Evolutionary conservation across 768 basidiomycete genomes (phyloP).

Genomic region (Rhodotorula graminis): DNA sequence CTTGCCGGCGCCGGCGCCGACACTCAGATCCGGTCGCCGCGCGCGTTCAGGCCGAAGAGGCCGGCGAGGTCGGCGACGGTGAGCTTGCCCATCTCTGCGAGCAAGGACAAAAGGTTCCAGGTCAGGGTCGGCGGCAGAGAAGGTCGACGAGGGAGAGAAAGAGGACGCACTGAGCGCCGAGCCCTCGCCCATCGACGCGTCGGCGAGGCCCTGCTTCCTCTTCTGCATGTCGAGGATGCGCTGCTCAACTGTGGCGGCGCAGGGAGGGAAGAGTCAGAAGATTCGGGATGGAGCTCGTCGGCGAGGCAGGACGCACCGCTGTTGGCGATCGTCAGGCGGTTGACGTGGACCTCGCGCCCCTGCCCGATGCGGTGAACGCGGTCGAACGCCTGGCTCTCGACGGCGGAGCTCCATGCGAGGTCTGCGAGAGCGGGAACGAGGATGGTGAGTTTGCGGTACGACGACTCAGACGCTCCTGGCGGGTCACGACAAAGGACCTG

Average conservation of each 20-base stretch:
- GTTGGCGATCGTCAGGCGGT: slow-evolving; percentile 47
- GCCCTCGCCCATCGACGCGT: slow-evolving; percentile 43
- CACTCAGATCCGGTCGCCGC: not conserved
- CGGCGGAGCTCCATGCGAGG: slow-evolving; percentile 48
- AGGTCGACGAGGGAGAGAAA: not conserved
- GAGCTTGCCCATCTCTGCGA: slow-evolving; percentile 24
- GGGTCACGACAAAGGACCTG: not conserved
- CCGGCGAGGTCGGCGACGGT: slow-evolving; percentile 26
- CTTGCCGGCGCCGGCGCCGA: too few species aligned
- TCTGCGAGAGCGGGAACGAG: slow-evolving; percentile 33
- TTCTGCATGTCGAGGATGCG: slow-evolving; percentile 64
- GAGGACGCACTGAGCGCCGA: not conserved
- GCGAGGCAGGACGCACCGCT: slow-evolving; percentile 32
- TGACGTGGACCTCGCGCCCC: slow-evolving; percentile 2
- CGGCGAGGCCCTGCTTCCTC: slow-evolving; percentile 51
- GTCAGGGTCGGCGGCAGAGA: not conserved
- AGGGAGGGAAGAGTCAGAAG: not conserved
- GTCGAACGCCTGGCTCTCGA: slow-evolving; percentile 47
- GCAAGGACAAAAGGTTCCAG: too few species aligned
- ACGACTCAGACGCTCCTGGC: too few species aligned
- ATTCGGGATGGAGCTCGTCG: rapidly evolving
- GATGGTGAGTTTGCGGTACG: not conserved
- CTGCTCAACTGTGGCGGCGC: slow-evolving; percentile 51
- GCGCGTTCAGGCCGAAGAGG: slow-evolving; percentile 11
- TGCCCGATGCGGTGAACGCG: slow-evolving; percentile 46